Evolutionary conservation across 2,329 filamentous ascomycete genomes (phyloP), one percentile per base, ranked within the genome.

Genomic region (Hypoxylon sp.): DNA sequence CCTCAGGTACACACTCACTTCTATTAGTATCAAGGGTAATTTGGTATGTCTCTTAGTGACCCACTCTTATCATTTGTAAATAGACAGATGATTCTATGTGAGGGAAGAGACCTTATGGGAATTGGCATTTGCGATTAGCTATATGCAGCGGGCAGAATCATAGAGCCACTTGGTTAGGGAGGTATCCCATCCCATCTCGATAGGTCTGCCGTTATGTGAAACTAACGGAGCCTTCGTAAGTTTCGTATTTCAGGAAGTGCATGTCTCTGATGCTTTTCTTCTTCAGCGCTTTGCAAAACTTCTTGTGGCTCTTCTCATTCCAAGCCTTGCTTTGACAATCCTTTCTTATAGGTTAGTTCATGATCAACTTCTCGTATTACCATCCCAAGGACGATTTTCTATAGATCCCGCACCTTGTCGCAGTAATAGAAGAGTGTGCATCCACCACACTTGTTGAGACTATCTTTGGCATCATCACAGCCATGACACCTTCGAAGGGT

Each of bases 301-400:
- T 72, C 53, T 73, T 75, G 46, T 77, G 74, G 0, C 14, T 54
- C 56, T 70, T 73, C 10, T 66, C 66, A 5, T 59, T 69, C 69
- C 74, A 76, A 13, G 63, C 69, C 44, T 73, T 72, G 27, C 27
- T 14, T 61, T 76, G 72, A 20, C 69, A 75, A 2, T 72, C 72
- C 73, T 70, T 65, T 10, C 61, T 33, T 49, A 1, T 13, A 11
- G 22, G 46, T 49, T 30, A 27, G 13, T 49, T 35, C 37, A 7
- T 49, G 6, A 22, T 33, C n/a, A 31, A 11, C n/a, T 14, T 57
- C 40, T n/a, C 6, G 22, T 42, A 20, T 22, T 10, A 20, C 40
- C 3, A 20, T 3, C 17, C 7, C 1, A 20, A 20, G 14, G 20
- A 2, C 10, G 17, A 44, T 44, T 44, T 44, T 6, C 17, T 30